Percentiles rank a stretch among this genome's conserved stretches.
Evolutionary conservation across 495 filamentous ascomycete species (phyloP).

Genomic region (Xylaria grammica): DNA sequence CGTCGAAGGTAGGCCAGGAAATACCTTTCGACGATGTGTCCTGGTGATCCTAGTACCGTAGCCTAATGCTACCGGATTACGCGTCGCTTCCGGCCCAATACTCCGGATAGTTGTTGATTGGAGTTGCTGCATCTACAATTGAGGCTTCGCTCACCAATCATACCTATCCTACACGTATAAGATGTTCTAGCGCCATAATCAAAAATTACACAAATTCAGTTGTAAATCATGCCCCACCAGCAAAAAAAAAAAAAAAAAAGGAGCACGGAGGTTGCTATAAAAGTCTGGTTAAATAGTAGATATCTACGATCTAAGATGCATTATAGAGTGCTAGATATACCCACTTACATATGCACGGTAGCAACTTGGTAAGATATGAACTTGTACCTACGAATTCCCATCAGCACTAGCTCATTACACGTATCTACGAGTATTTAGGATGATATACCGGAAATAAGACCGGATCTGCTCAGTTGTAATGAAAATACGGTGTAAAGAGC

Average conservation of each 20-base stretch:
- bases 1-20: background rate
- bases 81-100: background rate
- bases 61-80: background rate
- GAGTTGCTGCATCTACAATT: background rate
- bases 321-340: background rate
- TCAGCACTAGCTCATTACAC: too few relatives aligned
- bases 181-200: too few relatives aligned
- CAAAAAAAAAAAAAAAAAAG: background rate
- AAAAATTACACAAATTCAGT: slow-evolving; percentile 1
- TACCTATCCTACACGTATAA: background rate
- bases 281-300: background rate
- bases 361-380: too few relatives aligned
- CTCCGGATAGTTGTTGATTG: background rate
- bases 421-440: too few relatives aligned
- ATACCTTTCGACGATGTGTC: background rate
- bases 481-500: too few relatives aligned
- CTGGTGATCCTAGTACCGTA: too few relatives aligned
- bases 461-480: too few relatives aligned
- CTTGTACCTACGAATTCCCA: too few relatives aligned
- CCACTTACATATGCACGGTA: too few relatives aligned
- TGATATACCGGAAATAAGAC: too few relatives aligned
- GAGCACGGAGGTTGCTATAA: background rate
- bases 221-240: slow-evolving; percentile 10
- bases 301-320: background rate
- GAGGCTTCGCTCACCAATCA: background rate